A percentile compares a stretch with the other conserved stretches of the same genome.
phyloP scores from a whole-genome alignment of 192 early-diverging fungal species.

The Mortierella hygrophila region DNA sequence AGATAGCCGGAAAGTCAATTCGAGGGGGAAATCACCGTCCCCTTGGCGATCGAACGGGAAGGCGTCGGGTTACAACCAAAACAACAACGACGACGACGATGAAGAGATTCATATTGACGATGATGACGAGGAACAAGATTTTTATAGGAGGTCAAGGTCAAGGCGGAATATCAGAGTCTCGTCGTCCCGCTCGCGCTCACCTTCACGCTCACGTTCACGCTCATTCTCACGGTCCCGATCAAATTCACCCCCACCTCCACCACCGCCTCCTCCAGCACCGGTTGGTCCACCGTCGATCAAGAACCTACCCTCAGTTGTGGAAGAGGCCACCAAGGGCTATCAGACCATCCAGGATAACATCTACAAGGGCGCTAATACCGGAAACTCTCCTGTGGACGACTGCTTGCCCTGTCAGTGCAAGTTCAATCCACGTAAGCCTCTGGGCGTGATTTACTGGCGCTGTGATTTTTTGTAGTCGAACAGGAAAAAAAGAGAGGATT shows the following conservation, averaged over 20 bases:
- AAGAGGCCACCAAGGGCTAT: slow-evolving; percentile 72
- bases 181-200: background rate
- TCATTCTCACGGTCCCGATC: background rate
- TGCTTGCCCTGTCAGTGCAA: slow-evolving; percentile 84
- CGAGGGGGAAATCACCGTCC: background rate
- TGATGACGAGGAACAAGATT: slow-evolving; percentile 23
- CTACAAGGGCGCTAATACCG: slow-evolving; percentile 78
- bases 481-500: background rate
- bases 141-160: slow-evolving; percentile 7
- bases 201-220: background rate
- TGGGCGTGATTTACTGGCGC: no score
- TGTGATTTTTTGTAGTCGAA: no score
- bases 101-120: slow-evolving; percentile 50
- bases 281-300: slow-evolving; percentile 46
- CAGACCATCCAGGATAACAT: slow-evolving; percentile 76
- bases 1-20: background rate
- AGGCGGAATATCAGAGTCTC: slow-evolving; percentile 5
- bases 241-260: background rate
- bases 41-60: slow-evolving; percentile 18
- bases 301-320: slow-evolving; percentile 54
- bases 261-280: slow-evolving; percentile 49
- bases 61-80: slow-evolving; percentile 38
- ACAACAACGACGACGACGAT: slow-evolving; percentile 28
- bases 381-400: slow-evolving; percentile 76
- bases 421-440: slow-evolving; percentile 72